Evolutionary conservation across 176 grass and related monocot genomes (phyloP).

Genomic region (Juncus effusus): DNA sequence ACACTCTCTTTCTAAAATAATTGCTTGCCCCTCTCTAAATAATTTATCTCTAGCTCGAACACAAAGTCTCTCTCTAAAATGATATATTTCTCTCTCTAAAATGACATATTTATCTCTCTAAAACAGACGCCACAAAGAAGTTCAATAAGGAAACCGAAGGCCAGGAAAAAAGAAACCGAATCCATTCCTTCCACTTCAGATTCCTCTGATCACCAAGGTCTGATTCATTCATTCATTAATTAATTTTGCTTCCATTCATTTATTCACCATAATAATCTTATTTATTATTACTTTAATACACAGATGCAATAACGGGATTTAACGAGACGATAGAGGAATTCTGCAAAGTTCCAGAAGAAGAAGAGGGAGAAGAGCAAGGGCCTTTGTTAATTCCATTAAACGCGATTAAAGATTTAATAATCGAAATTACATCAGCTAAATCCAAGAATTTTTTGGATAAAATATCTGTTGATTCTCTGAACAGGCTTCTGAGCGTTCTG

Average conservation of each 20-base stretch:
- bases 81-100: constrained; percentile 17
- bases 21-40: not conserved
- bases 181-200: constrained; percentile 54
- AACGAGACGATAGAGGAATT: constrained; percentile 87
- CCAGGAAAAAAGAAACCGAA: constrained; percentile 60
- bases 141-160: constrained; percentile 77
- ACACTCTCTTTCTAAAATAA: too few species aligned
- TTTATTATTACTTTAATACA: constrained; percentile 13
- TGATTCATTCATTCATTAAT: constrained; percentile 8
- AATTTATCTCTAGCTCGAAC: constrained; percentile 28
- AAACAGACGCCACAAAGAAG: constrained; percentile 47
- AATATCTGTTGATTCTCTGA: constrained; percentile 74
- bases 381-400: constrained; percentile 57
- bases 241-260: constrained; percentile 1
- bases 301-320: constrained; percentile 64
- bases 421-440: constrained; percentile 64
- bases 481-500: constrained; percentile 69
- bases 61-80: not conserved
- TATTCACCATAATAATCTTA: constrained; percentile 21
- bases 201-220: constrained; percentile 69
- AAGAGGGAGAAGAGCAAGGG: constrained; percentile 52
- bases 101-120: constrained; percentile 11
- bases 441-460: constrained; percentile 72
- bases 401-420: constrained; percentile 77
- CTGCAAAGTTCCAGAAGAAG: constrained; percentile 59